Evolutionary conservation across 768 basidiomycete species (phyloP).

Genomic region (Mrakia blollopis): DNA sequence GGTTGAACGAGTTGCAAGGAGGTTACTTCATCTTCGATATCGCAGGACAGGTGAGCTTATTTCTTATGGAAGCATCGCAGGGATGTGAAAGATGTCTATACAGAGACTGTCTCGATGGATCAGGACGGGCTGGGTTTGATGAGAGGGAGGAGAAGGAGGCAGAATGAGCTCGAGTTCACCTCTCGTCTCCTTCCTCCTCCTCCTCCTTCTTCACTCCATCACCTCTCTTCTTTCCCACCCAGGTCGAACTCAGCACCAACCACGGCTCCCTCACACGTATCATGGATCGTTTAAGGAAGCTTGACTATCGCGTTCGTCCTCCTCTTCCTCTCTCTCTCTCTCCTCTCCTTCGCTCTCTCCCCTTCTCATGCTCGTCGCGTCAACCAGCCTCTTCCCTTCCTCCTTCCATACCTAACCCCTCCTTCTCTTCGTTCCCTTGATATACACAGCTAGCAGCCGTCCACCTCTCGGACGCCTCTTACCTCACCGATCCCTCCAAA

Average conservation of each 20-base stretch:
- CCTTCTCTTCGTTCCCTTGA: not conserved
- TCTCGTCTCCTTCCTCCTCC: not conserved
- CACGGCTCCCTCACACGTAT: conserved; percentile 83
- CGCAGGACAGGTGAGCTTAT: conserved; percentile 63
- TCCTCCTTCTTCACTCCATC: too few species aligned
- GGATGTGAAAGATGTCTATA: too few species aligned
- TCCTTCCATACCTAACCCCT: not conserved
- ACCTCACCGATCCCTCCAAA: conserved; percentile 92
- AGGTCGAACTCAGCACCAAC: conserved; percentile 91
- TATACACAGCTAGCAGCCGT: conserved; percentile 73
- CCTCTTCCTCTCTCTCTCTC: not conserved
- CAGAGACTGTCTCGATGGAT: too few species aligned
- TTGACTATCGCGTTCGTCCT: conserved; percentile 72
- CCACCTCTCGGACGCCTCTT: conserved; percentile 93
- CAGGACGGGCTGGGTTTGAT: too few species aligned
- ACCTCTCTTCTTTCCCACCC: not conserved
- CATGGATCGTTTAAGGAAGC: conserved; percentile 63
- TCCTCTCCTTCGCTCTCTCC: not conserved
- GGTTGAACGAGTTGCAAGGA: conserved; percentile 61
- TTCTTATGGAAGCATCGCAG: too few species aligned
- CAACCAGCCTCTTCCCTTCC: too few species aligned
- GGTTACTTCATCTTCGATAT: conserved; percentile 89
- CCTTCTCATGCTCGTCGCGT: not conserved
- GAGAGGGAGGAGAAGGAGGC: not conserved
- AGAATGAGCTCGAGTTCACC: not conserved